A percentile compares a stretch with the other conserved stretches of the same genome.
These are phyloP conservation scores for Santalum album DNA, from an alignment of 164 flowering plant genomes.

Conservation along the genomic window DNA sequence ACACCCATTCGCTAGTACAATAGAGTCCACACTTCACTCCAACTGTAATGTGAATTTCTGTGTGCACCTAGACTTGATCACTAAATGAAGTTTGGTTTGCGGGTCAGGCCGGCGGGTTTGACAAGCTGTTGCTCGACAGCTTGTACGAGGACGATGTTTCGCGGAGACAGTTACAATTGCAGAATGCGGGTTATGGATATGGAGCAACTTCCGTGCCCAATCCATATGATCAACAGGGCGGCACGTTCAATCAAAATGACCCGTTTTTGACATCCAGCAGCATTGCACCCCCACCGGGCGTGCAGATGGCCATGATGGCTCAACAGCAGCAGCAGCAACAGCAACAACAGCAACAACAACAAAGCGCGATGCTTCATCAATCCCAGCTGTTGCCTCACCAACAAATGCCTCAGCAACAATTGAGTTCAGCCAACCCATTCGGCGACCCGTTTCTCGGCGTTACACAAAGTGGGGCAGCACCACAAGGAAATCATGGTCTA, in stretches of 20 bases:
- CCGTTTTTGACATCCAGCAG: slow-evolving; percentile 66
- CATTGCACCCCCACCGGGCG: slow-evolving; percentile 66
- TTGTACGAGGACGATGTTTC: slow-evolving; percentile 73
- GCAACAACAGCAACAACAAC: slow-evolving; percentile 37
- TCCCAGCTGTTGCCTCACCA: no score
- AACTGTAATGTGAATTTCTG: no score
- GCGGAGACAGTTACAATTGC: slow-evolving; percentile 51
- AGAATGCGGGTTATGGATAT: slow-evolving; percentile 51
- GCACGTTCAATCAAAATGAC: no score
- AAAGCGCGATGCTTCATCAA: no score
- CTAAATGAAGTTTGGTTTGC: neutral
- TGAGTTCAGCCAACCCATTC: no score
- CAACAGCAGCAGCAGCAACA: slow-evolving; percentile 31
- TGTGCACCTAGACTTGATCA: no score
- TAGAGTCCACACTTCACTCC: no score
- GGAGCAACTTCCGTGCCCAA: slow-evolving; percentile 25
- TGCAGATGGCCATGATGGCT: slow-evolving; percentile 69
- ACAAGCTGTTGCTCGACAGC: slow-evolving; percentile 82
- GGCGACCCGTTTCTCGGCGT: no score
- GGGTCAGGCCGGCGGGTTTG: slow-evolving; percentile 80
- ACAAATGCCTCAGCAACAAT: no score
- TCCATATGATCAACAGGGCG: slow-evolving; percentile 40
- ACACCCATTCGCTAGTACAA: no score
- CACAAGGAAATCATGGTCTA: no score
- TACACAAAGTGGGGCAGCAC: no score